Percentiles rank a stretch among this genome's conserved stretches.
These are phyloP conservation scores for Excoecaria agallocha DNA, from an alignment of 345 rosid species.

Conservation along the genomic window DNA sequence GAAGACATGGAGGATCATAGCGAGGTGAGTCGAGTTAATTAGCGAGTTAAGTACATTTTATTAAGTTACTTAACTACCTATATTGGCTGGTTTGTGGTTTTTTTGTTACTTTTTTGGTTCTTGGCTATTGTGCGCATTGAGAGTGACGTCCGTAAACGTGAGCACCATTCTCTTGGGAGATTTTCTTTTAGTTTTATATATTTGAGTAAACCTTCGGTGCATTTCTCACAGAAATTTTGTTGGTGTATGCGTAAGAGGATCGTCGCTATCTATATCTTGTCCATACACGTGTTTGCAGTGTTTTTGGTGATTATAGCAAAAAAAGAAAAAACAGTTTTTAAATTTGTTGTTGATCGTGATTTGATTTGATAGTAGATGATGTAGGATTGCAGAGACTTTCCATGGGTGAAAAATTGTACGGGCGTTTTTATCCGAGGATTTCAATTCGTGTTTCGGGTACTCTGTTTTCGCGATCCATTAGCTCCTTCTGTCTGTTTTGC, in stretches of 20 bases:
- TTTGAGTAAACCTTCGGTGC: not conserved
- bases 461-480: too few species aligned
- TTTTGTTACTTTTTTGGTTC: conserved; percentile 1
- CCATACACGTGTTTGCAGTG: conserved; percentile 22
- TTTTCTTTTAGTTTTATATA: not conserved
- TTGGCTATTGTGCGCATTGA: conserved; percentile 25
- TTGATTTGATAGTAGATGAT: conserved; percentile 1
- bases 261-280: not conserved
- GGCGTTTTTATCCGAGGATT: too few species aligned
- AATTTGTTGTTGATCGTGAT: not conserved
- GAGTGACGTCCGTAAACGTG: conserved; percentile 24
- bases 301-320: conserved; percentile 2
- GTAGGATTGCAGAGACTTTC: not conserved
- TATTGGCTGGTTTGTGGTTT: conserved; percentile 12
- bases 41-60: conserved; percentile 11
- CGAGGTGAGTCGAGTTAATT: conserved; percentile 51
- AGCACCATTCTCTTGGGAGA: not conserved
- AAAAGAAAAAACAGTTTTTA: not conserved
- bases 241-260: not conserved
- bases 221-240: conserved; percentile 2
- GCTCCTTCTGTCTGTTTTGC: too few species aligned
- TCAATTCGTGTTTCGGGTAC: too few species aligned
- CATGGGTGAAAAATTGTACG: too few species aligned
- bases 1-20: conserved; percentile 53
- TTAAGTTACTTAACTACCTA: not conserved